Percentiles rank a stretch among this genome's conserved stretches.
Evolutionary conservation across 805 yeast genomes (phyloP).

Genomic region (Barnettozyma populi): DNA sequence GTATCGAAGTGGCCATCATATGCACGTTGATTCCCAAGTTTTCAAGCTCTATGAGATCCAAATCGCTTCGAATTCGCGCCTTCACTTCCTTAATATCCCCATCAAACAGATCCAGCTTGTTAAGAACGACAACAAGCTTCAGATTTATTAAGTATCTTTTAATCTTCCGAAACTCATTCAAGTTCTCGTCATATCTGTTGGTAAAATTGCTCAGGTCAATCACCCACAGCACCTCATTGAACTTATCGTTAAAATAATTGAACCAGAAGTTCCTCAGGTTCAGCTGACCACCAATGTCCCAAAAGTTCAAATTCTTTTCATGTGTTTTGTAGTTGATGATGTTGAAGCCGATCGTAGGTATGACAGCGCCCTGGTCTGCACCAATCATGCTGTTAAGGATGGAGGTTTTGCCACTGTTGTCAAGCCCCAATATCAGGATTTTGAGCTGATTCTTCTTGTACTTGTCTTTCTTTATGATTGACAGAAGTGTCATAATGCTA

Average conservation of each 20-base stretch:
- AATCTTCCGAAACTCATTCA: conserved; percentile 55
- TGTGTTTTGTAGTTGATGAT: conserved; percentile 51
- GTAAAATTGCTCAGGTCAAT: conserved; percentile 60
- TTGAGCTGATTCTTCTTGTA: conserved; percentile 73
- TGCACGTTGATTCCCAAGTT: conserved; percentile 1
- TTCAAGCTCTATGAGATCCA: conserved; percentile 8
- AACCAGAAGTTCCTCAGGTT: conserved; percentile 87
- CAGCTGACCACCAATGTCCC: conserved; percentile 94
- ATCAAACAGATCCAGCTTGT: conserved; percentile 62
- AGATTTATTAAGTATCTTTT: conserved; percentile 54
- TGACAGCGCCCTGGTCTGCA: conserved; percentile 46
- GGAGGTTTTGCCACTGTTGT: conserved; percentile 89
- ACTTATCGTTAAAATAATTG: conserved; percentile 72
- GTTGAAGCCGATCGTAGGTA: conserved; percentile 90
- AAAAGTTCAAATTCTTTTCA: conserved; percentile 43
- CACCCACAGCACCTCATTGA: conserved; percentile 80
- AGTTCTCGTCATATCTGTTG: conserved; percentile 55
- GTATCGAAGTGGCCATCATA: conserved; percentile 3
- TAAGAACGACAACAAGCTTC: conserved; percentile 61
- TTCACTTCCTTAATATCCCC: conserved; percentile 19
- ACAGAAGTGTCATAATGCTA: conserved; percentile 65
- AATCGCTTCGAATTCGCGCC: conserved; percentile 2
- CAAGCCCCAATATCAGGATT: conserved; percentile 75
- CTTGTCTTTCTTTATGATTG: conserved; percentile 78
- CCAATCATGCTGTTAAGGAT: conserved; percentile 55